A percentile compares a stretch with the other conserved stretches of the same genome.
phyloP scores from a whole-genome alignment of 805 yeast species.

The Saturnispora dispora region DNA sequence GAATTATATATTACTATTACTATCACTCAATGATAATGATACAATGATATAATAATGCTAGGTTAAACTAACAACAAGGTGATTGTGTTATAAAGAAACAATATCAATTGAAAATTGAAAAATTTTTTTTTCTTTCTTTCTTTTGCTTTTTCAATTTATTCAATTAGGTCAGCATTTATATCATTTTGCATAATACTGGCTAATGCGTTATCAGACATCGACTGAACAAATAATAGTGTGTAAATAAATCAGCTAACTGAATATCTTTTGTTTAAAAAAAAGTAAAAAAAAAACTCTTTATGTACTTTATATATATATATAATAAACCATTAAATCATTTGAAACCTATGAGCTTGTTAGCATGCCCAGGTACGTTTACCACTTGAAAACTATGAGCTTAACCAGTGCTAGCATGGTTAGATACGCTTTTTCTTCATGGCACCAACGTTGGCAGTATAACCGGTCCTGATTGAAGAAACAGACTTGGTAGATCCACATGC shows the following conservation, averaged over 20 bases:
- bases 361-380: not conserved
- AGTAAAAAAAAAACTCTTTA: not conserved
- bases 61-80: not conserved
- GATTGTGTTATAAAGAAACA: not conserved
- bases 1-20: not conserved
- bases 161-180: not conserved
- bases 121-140: not conserved
- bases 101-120: not conserved
- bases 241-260: not conserved
- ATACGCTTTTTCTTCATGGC: constrained; percentile 51
- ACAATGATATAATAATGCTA: not conserved
- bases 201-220: no score
- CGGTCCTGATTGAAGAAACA: constrained; percentile 94
- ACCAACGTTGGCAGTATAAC: constrained; percentile 98
- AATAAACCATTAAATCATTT: not conserved
- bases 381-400: not conserved
- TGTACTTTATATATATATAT: not conserved
- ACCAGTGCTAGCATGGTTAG: not conserved
- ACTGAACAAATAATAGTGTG: no score
- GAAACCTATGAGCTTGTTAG: not conserved
- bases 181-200: no score
- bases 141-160: not conserved
- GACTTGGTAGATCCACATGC: constrained; percentile 97
- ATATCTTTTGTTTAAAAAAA: not conserved
- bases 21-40: not conserved